Conservation (phyloP, 2,329 filamentous ascomycete species). For the Fusarium robinianum region DNA sequence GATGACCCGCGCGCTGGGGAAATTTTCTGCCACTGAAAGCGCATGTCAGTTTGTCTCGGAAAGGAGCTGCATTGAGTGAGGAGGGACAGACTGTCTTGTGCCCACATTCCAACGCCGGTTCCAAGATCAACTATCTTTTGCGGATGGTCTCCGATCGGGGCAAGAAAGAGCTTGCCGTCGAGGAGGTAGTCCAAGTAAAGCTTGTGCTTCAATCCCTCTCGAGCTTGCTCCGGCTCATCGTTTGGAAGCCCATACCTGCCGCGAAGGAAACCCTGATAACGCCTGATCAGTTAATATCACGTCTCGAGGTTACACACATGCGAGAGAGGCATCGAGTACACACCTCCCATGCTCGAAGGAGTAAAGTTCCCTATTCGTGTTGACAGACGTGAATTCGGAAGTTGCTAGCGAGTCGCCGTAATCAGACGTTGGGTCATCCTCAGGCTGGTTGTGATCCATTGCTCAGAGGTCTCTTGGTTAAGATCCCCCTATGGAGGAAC, state of each 20-base stretch:
- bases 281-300: constrained; percentile 39
- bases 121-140: constrained; percentile 57
- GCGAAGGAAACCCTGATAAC: constrained; percentile 54
- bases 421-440: constrained; percentile 46
- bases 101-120: constrained; percentile 60
- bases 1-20: constrained; percentile 51
- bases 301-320: not conserved
- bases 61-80: not conserved
- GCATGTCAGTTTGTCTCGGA: constrained; percentile 12
- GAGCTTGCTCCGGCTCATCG: constrained; percentile 54
- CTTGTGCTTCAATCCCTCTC: constrained; percentile 54
- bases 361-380: constrained; percentile 41
- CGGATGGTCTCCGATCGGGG: constrained; percentile 50
- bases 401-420: constrained; percentile 44
- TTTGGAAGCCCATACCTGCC: constrained; percentile 58
- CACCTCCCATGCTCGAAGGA: constrained; percentile 47
- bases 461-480: constrained; percentile 11
- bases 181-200: constrained; percentile 54
- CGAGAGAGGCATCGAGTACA: not conserved
- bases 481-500: constrained; percentile 8
- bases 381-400: constrained; percentile 49
- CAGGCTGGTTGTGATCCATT: constrained; percentile 34
- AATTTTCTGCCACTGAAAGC: constrained; percentile 49
- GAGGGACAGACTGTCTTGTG: constrained; percentile 51
- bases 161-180: constrained; percentile 46